Percentiles rank a stretch among this genome's conserved stretches.
Conservation (phyloP, 2,329 filamentous ascomycete species). For the Colletotrichum sp. region DNA sequence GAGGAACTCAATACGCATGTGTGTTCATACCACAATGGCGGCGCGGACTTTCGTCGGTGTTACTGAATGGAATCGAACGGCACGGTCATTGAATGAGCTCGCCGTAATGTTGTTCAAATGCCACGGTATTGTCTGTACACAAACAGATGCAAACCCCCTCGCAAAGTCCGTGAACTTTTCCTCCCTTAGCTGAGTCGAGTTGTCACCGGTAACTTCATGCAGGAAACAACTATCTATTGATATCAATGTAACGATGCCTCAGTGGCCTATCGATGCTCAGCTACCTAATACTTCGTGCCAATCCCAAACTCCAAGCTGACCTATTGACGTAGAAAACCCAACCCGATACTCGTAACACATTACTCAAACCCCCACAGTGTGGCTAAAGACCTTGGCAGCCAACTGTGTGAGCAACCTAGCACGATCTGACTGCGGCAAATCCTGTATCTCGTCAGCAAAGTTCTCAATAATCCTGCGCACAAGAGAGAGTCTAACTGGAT, state of each 20-base stretch:
- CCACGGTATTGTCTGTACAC: neutral
- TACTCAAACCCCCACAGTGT: conserved; percentile 67
- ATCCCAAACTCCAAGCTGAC: conserved; percentile 18
- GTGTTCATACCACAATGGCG: neutral
- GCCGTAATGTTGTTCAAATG: neutral
- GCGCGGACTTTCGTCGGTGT: neutral
- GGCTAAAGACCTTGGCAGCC: conserved; percentile 85
- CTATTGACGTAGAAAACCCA: neutral
- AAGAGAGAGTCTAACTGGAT: conserved; percentile 7
- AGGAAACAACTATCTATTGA: conserved; percentile 3
- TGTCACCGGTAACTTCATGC: neutral
- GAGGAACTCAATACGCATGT: neutral
- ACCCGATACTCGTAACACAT: neutral
- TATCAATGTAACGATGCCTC: neutral
- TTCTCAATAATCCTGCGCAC: no score
- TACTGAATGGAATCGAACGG: neutral
- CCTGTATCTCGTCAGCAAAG: conserved; percentile 45
- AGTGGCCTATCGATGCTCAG: neutral
- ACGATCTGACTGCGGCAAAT: conserved; percentile 83
- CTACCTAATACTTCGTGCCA: neutral
- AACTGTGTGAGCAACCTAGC: conserved; percentile 82
- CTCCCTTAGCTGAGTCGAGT: neutral
- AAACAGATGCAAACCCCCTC: neutral
- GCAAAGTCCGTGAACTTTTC: neutral
- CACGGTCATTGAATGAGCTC: neutral